A percentile compares a stretch with the other conserved stretches of the same genome.
Conservation (phyloP, 208 protist genomes). For the Leishmania gerbilli region DNA sequence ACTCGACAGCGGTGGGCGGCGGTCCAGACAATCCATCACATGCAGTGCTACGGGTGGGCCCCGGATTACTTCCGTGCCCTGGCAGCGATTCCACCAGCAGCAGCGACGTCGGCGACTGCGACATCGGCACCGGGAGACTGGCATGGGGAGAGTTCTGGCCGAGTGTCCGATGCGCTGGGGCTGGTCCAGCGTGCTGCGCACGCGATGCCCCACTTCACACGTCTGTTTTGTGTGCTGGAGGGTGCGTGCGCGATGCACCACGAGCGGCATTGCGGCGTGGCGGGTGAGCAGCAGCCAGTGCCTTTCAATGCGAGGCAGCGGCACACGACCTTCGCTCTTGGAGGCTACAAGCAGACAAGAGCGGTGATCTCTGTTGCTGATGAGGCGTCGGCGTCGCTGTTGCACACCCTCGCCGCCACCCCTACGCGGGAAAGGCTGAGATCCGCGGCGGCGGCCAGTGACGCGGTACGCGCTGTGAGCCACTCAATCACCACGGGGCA, state of each 20-base stretch:
- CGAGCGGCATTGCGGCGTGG: neutral
- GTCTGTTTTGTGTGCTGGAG: neutral
- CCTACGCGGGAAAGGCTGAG: neutral
- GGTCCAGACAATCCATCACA: conserved; percentile 6
- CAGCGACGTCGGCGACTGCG: neutral
- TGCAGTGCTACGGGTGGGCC: conserved; percentile 14
- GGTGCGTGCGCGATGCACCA: neutral
- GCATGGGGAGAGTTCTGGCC: neutral
- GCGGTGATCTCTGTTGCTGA: neutral
- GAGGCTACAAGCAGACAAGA: neutral
- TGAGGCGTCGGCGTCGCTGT: neutral
- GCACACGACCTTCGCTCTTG: neutral
- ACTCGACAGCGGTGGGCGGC: conserved; percentile 9
- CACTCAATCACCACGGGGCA: neutral
- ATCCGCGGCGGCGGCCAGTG: neutral
- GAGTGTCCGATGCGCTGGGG: neutral
- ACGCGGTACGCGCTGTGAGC: neutral
- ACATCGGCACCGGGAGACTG: neutral
- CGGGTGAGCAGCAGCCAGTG: neutral
- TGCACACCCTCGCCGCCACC: conserved; percentile 5
- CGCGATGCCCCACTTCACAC: neutral
- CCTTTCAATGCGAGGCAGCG: neutral
- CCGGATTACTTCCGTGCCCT: conserved; percentile 16
- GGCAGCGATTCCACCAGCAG: neutral
- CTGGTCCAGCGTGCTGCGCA: conserved; percentile 5